phyloP scores from a whole-genome alignment of 148 eudicot species.

The Vaccinium myrtillus region DNA sequence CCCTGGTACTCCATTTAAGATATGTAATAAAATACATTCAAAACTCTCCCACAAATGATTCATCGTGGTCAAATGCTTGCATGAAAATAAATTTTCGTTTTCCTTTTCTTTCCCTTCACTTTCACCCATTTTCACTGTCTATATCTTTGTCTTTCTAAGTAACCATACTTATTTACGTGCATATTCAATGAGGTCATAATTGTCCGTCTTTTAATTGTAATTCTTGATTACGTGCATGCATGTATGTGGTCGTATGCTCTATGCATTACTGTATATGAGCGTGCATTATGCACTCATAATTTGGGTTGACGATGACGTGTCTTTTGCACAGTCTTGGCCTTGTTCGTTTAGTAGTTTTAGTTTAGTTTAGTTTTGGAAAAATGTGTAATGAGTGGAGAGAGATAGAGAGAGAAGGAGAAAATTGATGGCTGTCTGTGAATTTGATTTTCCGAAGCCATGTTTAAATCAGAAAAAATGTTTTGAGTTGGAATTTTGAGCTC shows the following conservation, averaged over 20 bases:
- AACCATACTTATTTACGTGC: background rate
- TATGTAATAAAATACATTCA: no score
- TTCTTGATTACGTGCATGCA: background rate
- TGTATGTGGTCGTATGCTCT: background rate
- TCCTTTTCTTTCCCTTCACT: no score
- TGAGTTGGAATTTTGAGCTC: background rate
- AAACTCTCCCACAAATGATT: no score
- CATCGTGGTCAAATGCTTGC: no score
- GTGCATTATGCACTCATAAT: background rate
- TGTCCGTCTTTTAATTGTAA: constrained; percentile 8
- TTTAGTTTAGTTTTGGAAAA: no score
- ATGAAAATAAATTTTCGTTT: no score
- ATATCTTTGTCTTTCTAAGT: no score
- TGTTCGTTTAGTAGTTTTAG: no score
- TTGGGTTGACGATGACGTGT: background rate
- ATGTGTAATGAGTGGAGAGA: no score
- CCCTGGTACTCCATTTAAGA: no score
- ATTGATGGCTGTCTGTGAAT: background rate
- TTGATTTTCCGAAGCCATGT: background rate
- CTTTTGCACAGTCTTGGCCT: background rate
- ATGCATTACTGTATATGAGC: background rate
- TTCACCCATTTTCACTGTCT: no score
- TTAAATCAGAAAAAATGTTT: background rate
- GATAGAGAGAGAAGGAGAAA: background rate
- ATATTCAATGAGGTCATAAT: background rate